Conservation (phyloP, 1,139 yeast genomes). For the Geotrichum bryndzae region DNA sequence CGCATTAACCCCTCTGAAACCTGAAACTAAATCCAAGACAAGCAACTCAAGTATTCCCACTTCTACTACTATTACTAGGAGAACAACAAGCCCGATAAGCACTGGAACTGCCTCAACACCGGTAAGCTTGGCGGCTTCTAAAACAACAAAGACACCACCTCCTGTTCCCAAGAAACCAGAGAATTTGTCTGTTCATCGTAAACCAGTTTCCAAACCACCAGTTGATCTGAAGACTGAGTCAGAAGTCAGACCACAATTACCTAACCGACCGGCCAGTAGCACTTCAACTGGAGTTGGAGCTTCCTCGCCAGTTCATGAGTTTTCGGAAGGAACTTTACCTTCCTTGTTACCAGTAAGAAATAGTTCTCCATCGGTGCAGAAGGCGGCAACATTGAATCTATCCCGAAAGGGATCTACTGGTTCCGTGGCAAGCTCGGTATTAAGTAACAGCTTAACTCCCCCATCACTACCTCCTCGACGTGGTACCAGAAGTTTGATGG, state of each 20-base stretch:
- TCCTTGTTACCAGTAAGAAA: neutral
- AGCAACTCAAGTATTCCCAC: neutral
- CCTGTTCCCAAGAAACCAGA: constrained; percentile 22
- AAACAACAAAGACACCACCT: constrained; percentile 17
- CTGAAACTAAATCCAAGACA: constrained; percentile 1
- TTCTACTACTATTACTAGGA: neutral
- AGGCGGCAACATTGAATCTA: neutral
- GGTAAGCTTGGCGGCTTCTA: neutral
- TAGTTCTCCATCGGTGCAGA: neutral
- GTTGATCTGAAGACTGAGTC: neutral
- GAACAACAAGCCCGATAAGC: neutral
- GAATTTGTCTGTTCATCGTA: constrained; percentile 5
- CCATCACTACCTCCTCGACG: constrained; percentile 14
- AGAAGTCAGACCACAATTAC: neutral
- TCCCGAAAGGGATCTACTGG: constrained; percentile 1
- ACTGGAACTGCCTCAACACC: neutral
- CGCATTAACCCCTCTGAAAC: constrained; percentile 2
- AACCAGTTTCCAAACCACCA: constrained; percentile 3
- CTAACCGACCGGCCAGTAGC: constrained; percentile 9
- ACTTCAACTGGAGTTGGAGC: constrained; percentile 9
- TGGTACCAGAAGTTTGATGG: constrained; percentile 10
- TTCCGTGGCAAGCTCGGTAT: neutral
- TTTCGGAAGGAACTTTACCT: constrained; percentile 4
- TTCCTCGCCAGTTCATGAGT: constrained; percentile 17
- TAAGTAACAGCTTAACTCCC: constrained; percentile 4